These are phyloP conservation scores for Rubia peregrina DNA, from an alignment of 305 asterid genomes.

Conservation along the genomic window DNA sequence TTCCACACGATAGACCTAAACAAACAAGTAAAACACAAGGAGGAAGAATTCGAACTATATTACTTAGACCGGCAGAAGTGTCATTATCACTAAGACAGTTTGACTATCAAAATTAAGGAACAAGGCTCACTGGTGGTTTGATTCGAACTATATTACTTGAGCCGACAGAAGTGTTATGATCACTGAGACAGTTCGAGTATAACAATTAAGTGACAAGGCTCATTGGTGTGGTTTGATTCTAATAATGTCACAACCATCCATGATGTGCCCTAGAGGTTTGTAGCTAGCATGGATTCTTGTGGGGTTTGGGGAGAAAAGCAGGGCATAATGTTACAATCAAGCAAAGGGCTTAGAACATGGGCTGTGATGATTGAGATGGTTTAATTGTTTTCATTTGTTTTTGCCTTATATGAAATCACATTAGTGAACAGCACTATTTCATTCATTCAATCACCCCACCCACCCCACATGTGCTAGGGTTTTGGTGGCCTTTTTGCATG, in stretches of 20 bases:
- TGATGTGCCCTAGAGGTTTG: slow-evolving; percentile 12
- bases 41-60: too few species aligned
- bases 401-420: slow-evolving; percentile 22
- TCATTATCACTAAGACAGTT: too few species aligned
- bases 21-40: too few species aligned
- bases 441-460: slow-evolving; percentile 12
- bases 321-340: slow-evolving; percentile 28
- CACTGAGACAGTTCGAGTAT: too few species aligned
- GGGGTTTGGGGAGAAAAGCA: slow-evolving; percentile 5
- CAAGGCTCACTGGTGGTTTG: too few species aligned
- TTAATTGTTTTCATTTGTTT: slow-evolving; percentile 20
- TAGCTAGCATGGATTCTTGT: slow-evolving; percentile 10
- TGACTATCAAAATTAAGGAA: too few species aligned
- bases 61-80: too few species aligned
- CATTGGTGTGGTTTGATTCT: too few species aligned
- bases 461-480: slow-evolving; percentile 22
- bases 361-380: slow-evolving; percentile 36
- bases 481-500: slow-evolving; percentile 34
- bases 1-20: too few species aligned
- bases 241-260: slow-evolving; percentile 13
- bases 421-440: neutral
- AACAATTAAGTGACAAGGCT: too few species aligned
- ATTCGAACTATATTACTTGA: too few species aligned
- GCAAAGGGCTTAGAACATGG: slow-evolving; percentile 23
- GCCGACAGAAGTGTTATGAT: too few species aligned